phyloP scores from a whole-genome alignment of 2,329 filamentous ascomycete genomes.

The Penicillium sp. region DNA sequence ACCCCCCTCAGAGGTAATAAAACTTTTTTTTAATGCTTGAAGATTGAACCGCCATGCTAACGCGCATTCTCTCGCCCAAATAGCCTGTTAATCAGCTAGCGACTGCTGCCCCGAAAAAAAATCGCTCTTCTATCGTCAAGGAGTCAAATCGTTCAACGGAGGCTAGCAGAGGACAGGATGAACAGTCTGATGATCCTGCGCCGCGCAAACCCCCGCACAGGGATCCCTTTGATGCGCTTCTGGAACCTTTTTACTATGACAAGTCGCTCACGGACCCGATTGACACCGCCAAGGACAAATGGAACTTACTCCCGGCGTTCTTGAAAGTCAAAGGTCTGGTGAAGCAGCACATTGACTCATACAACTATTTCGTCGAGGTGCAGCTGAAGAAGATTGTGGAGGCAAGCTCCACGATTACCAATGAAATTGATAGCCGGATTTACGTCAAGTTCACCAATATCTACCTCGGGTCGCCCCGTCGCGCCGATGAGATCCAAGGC shows the following conservation, averaged over 20 bases:
- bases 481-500: slow-evolving; percentile 68
- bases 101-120: slow-evolving; percentile 27
- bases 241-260: slow-evolving; percentile 68
- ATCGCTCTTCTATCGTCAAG: slow-evolving; percentile 30
- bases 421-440: slow-evolving; percentile 89
- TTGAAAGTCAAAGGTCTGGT: slow-evolving; percentile 95
- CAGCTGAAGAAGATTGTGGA: slow-evolving; percentile 96
- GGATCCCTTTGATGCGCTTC: slow-evolving; percentile 58
- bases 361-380: slow-evolving; percentile 96
- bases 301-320: slow-evolving; percentile 95
- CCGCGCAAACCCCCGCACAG: slow-evolving; percentile 29
- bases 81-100: slow-evolving; percentile 14
- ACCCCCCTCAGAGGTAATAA: slow-evolving; percentile 33
- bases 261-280: slow-evolving; percentile 68
- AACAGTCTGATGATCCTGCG: slow-evolving; percentile 17
- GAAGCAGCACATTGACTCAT: slow-evolving; percentile 97
- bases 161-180: slow-evolving; percentile 14
- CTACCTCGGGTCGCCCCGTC: slow-evolving; percentile 75
- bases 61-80: neutral
- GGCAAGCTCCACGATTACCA: slow-evolving; percentile 82
- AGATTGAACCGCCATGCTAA: slow-evolving; percentile 10
- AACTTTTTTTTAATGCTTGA: slow-evolving; percentile 25
- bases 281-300: slow-evolving; percentile 77
- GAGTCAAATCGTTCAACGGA: slow-evolving; percentile 18
- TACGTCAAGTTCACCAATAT: slow-evolving; percentile 93